Base-by-base conservation (phyloP, 495 filamentous ascomycete genomes). In the Penicillium longicatenatum region DNA sequence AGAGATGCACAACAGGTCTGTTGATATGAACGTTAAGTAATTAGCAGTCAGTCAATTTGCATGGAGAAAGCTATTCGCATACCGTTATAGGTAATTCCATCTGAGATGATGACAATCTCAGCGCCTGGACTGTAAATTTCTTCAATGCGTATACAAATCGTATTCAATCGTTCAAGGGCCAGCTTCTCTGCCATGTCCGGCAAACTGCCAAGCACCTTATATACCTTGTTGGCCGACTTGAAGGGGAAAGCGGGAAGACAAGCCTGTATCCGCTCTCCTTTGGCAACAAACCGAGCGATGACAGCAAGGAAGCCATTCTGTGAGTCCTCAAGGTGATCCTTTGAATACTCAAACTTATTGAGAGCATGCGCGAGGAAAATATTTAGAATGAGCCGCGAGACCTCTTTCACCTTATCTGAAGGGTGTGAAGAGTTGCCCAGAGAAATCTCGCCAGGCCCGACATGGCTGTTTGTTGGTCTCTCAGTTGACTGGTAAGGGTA, bases 71-170 rank as follows among this genome's bases (percentile, higher is more conserved):
- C 39, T 14, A 2, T 11, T 12, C 30, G 59, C 51, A 41, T 68
- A 81, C 79, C 80, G 53, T 79, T 83, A 42, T 82, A 82, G 21
- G 74, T 72, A 44, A 82, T 70, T n/a, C 81, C 81, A 61, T 84
- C 81, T 0, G 79, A 80, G 17, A 81, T 72, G 29, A 84, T 79
- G 11, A 72, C 73, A 37, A 82, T 55, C 52, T 74, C 63, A 7
- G 80, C 78, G 14, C 80, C 79, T 0, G 79, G 75, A 26, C 52
- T 29, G 45, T 82, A 79, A 1, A 81, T 63, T n/a, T 77, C 73
- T 24, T 60, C 62, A 45, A 82, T 76, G 12, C 69, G 66, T 9
- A 58, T 58, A 52, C 77, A 79, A 16, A 82, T 51, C 21, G 65
- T 63, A 41, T 79, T 69, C 35, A 83, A 64, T 16, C 74, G 71